Evolutionary conservation across 176 grass and related monocot genomes (phyloP).

Genomic region (Lolium rigidum): DNA sequence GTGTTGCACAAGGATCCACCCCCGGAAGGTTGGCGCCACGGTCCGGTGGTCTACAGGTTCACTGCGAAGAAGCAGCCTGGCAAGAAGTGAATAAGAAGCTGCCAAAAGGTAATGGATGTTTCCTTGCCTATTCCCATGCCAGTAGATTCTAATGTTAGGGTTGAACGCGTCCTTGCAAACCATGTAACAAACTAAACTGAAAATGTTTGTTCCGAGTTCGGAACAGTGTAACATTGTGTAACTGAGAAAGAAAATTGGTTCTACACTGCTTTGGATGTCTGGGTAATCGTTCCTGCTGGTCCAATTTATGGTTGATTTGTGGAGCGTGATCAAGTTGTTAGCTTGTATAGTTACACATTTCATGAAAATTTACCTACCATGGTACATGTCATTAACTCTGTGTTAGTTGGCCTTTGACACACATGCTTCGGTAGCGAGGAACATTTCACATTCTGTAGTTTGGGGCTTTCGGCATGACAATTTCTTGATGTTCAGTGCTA

Average conservation of each 20-base stretch:
- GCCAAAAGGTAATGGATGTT: conserved; percentile 41
- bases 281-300: neutral
- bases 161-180: neutral
- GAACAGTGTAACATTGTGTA: conserved; percentile 20
- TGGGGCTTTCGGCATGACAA: neutral
- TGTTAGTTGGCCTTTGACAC: neutral
- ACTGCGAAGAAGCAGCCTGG: conserved; percentile 49
- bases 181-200: conserved; percentile 7
- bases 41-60: conserved; percentile 71
- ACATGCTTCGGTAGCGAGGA: neutral
- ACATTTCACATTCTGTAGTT: neutral
- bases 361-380: neutral
- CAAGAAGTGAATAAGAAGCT: conserved; percentile 38
- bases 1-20: conserved; percentile 76
- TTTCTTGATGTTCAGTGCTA: conserved; percentile 5
- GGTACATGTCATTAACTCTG: neutral
- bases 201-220: neutral
- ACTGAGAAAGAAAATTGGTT: neutral
- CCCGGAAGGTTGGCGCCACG: conserved; percentile 64
- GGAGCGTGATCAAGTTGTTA: neutral
- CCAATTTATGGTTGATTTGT: conserved; percentile 14
- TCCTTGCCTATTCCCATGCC: conserved; percentile 1
- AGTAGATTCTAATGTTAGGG: conserved; percentile 25
- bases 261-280: neutral
- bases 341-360: neutral